Evolutionary conservation across 2,329 filamentous ascomycete species (phyloP).

Genomic region (Pestalotiopsis sp.): DNA sequence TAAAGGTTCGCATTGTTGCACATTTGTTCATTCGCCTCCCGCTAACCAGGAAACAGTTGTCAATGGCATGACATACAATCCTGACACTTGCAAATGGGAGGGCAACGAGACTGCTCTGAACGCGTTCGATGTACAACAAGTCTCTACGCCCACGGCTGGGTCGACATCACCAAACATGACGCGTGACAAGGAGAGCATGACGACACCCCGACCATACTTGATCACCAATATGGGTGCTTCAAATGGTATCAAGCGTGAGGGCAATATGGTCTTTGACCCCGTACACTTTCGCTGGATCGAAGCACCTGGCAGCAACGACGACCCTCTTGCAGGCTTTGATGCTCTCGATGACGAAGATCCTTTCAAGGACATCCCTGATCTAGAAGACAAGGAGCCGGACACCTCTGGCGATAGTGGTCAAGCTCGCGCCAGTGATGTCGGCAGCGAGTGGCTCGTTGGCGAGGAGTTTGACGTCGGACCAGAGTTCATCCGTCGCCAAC

Average conservation of each 20-base stretch:
- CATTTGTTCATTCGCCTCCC: conserved; percentile 8
- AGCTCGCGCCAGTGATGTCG: conserved; percentile 61
- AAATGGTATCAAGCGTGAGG: conserved; percentile 89
- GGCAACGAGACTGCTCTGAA: conserved; percentile 87
- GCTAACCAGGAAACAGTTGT: conserved; percentile 57
- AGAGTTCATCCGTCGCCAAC: conserved; percentile 85
- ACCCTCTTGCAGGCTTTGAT: conserved; percentile 66
- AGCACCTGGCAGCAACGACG: conserved; percentile 52
- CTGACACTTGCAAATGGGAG: conserved; percentile 86
- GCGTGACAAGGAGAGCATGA: conserved; percentile 60
- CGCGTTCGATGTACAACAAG: conserved; percentile 69
- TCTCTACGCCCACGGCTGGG: conserved; percentile 55
- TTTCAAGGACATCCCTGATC: conserved; percentile 92
- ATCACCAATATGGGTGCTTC: conserved; percentile 88
- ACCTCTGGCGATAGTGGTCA: conserved; percentile 47
- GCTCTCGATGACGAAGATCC: conserved; percentile 85
- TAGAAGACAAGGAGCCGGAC: conserved; percentile 69
- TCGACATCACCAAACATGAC: conserved; percentile 42
- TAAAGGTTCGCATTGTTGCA: conserved; percentile 66
- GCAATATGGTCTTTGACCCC: conserved; percentile 98
- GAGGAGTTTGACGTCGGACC: conserved; percentile 98
- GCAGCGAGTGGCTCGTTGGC: conserved; percentile 82
- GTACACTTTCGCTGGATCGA: conserved; percentile 98
- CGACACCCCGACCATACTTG: conserved; percentile 72
- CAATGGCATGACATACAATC: conserved; percentile 97